A percentile compares a stretch with the other conserved stretches of the same genome.
Conservation (phyloP, 441 rosid genomes). For the Jatropha multifida region DNA sequence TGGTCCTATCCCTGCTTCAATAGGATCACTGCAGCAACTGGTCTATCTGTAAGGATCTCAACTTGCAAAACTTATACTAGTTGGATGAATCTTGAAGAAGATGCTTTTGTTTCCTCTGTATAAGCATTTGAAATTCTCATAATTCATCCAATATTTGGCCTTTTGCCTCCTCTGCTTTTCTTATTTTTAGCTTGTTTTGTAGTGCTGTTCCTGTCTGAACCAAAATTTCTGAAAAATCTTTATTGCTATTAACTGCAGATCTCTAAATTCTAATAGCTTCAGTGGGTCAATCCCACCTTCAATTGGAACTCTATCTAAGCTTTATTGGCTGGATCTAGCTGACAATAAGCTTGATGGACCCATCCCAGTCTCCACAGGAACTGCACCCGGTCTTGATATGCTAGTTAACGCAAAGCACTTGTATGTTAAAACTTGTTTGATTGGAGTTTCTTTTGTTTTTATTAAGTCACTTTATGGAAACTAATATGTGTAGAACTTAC, state of each 20-base stretch:
- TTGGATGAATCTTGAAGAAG: not conserved
- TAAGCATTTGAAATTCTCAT: not conserved
- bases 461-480: not conserved
- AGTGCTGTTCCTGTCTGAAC: not conserved
- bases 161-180: not conserved
- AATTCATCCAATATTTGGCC: not conserved
- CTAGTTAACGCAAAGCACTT: slow-evolving; percentile 61
- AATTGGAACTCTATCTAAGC: slow-evolving; percentile 58
- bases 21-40: slow-evolving; percentile 57
- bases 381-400: slow-evolving; percentile 73
- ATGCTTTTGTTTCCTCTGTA: not conserved
- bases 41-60: slow-evolving; percentile 51
- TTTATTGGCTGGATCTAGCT: slow-evolving; percentile 78
- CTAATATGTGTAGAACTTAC: slow-evolving; percentile 5
- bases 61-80: not conserved
- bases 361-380: slow-evolving; percentile 66
- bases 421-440: slow-evolving; percentile 40
- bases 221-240: slow-evolving; percentile 10
- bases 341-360: slow-evolving; percentile 66
- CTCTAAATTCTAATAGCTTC: slow-evolving; percentile 65
- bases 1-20: slow-evolving; percentile 66
- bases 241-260: slow-evolving; percentile 42
- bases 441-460: not conserved
- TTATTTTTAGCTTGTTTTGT: not conserved
- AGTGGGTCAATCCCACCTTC: slow-evolving; percentile 65